A percentile compares a stretch with the other conserved stretches of the same genome.
phyloP scores from a whole-genome alignment of 2,329 filamentous ascomycete genomes.

The Cladophialophora exuberans region DNA sequence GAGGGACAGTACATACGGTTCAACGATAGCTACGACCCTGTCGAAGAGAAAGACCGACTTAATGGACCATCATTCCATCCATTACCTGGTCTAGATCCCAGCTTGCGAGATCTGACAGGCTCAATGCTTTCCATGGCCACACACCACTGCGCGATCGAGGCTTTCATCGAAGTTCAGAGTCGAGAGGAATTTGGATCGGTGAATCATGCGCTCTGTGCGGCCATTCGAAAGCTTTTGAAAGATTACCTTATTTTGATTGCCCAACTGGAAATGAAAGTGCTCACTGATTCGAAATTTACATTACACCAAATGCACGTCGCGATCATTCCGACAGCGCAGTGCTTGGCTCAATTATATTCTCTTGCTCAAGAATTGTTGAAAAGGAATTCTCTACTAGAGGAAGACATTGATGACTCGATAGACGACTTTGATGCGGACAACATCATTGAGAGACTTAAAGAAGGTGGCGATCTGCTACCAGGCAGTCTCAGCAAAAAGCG shows the following conservation, averaged over 20 bases:
- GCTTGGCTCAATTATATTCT: slow-evolving; percentile 86
- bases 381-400: slow-evolving; percentile 84
- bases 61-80: slow-evolving; percentile 81
- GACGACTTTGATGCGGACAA: slow-evolving; percentile 85
- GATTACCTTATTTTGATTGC: slow-evolving; percentile 93
- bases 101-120: slow-evolving; percentile 80
- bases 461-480: slow-evolving; percentile 79
- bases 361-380: slow-evolving; percentile 85
- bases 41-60: slow-evolving; percentile 82
- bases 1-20: slow-evolving; percentile 98
- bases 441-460: slow-evolving; percentile 84
- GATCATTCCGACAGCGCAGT: slow-evolving; percentile 85
- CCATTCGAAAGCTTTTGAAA: slow-evolving; percentile 85
- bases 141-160: slow-evolving; percentile 87
- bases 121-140: slow-evolving; percentile 94
- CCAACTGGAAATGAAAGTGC: slow-evolving; percentile 88
- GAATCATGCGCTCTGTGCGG: slow-evolving; percentile 94
- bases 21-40: slow-evolving; percentile 77
- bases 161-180: slow-evolving; percentile 93
- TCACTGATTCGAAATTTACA: slow-evolving; percentile 87
- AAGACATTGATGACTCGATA: slow-evolving; percentile 70
- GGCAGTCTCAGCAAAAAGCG: slow-evolving; percentile 86
- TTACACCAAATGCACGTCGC: slow-evolving; percentile 92
- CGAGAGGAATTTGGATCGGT: slow-evolving; percentile 90
- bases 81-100: slow-evolving; percentile 83